Evolutionary conservation across 2,329 filamentous ascomycete species (phyloP).

Genomic region (Cryphonectria parasitica): DNA sequence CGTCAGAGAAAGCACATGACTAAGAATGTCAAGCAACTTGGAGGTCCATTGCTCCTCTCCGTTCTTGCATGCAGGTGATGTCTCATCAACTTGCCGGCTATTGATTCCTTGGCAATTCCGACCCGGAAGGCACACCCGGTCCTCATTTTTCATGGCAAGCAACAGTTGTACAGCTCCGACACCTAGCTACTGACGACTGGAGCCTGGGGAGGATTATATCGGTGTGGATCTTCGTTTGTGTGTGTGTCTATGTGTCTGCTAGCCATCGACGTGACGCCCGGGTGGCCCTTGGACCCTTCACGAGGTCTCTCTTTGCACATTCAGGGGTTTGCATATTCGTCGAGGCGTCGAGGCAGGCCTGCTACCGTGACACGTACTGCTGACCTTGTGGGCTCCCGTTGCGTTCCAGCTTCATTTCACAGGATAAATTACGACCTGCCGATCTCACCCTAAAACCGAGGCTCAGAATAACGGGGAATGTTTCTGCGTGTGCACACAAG

Average conservation of each 20-base stretch:
- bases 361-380: neutral
- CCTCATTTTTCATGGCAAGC: neutral
- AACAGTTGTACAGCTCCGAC: neutral
- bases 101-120: neutral
- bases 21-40: slow-evolving; percentile 1
- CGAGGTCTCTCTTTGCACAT: slow-evolving; percentile 11
- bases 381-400: slow-evolving; percentile 11
- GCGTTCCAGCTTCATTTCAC: slow-evolving; percentile 12
- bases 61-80: slow-evolving; percentile 4
- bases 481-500: slow-evolving; percentile 17
- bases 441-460: slow-evolving; percentile 10
- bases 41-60: neutral
- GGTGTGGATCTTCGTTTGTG: neutral
- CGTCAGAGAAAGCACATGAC: slow-evolving; percentile 26
- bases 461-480: neutral
- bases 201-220: neutral
- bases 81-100: neutral
- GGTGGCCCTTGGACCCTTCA: neutral
- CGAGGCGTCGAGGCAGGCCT: slow-evolving; percentile 6
- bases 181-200: neutral
- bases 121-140: slow-evolving; percentile 4
- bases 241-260: neutral
- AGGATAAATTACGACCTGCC: slow-evolving; percentile 4
- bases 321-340: slow-evolving; percentile 9
- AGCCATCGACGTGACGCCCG: neutral